Base-by-base conservation (phyloP, 1,284 basidiomycete species). In the Tylopilus microsporus region DNA sequence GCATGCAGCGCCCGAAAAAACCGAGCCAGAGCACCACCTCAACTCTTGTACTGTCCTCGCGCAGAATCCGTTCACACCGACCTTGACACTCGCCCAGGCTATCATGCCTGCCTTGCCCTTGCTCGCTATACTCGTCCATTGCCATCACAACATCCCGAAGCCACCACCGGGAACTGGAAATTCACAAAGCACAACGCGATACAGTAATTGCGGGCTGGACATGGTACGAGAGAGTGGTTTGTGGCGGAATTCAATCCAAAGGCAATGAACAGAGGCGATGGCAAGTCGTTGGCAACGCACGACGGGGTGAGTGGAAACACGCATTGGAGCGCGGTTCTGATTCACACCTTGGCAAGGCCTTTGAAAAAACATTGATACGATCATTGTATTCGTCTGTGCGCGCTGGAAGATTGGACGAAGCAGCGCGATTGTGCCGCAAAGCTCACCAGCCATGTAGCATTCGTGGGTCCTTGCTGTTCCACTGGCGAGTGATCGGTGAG, bases 371-470 rank as follows among this genome's bases (percentile, higher is more conserved):
- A 15, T 73, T 95, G 18, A 74, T 83, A 0, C 85, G 91, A 58
- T 83, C 87, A 0, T 70, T 95, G 18, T 94, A 91, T 73, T 82
- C 85, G 41, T 88, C 88, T 64, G 77, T 94, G 10, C 83, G 93
- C 39, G 85, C 89, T 5, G 96, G 96, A 18, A 79, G 87, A 63
- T 73, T 97, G 19, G 89, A 89, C 34, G 85, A 90, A 19, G 95
- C 94, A 0, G 79, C 95, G 11, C 87, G 91, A 45, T 75, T 95
- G 15, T 96, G 92, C 69, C 77, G 87, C 62, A 86, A 86, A 66
- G 88, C 91, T 0, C 87, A 93, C 61, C 91, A 96, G 65, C 88
- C 92, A 4, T 98, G 95, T 95, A 81, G 93, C 58, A 83, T 96
- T 37, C 82, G 88, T 6, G 94, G 93, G 3, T 86, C 90, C 0